phyloP scores from a whole-genome alignment of 805 yeast genomes.

The Hanseniaspora opuntiae region DNA sequence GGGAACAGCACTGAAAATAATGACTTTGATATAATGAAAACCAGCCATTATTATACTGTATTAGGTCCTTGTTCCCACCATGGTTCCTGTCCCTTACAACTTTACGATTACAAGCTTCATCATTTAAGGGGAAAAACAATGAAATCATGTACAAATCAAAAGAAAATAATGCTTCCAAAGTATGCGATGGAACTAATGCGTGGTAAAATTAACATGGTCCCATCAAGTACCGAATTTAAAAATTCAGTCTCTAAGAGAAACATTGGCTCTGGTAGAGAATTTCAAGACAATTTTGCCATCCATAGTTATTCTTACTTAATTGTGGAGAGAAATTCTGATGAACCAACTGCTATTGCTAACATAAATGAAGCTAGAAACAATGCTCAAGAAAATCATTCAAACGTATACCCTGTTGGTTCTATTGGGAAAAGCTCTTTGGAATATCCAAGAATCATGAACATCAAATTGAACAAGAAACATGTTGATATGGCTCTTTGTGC shows the following conservation, averaged over 20 bases:
- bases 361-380: slow-evolving; percentile 31
- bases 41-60: slow-evolving; percentile 44
- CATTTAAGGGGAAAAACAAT: slow-evolving; percentile 43
- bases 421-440: slow-evolving; percentile 61
- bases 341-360: slow-evolving; percentile 27
- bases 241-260: background rate
- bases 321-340: slow-evolving; percentile 44
- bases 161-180: slow-evolving; percentile 61
- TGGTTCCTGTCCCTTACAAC: slow-evolving; percentile 71
- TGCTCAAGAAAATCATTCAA: slow-evolving; percentile 1
- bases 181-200: slow-evolving; percentile 72
- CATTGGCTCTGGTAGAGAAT: slow-evolving; percentile 50
- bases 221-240: slow-evolving; percentile 35
- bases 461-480: slow-evolving; percentile 53
- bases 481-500: slow-evolving; percentile 69
- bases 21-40: slow-evolving; percentile 14
- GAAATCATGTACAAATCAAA: slow-evolving; percentile 63
- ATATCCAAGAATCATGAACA: slow-evolving; percentile 39
- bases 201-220: slow-evolving; percentile 44
- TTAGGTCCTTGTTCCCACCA: slow-evolving; percentile 90
- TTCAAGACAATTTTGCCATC: slow-evolving; percentile 54
- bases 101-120: slow-evolving; percentile 57
- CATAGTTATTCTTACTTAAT: slow-evolving; percentile 66
- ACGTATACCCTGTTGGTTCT: slow-evolving; percentile 18
- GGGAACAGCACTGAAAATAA: background rate